phyloP scores from a whole-genome alignment of 805 yeast genomes.

The Ogataea salicorniae region DNA sequence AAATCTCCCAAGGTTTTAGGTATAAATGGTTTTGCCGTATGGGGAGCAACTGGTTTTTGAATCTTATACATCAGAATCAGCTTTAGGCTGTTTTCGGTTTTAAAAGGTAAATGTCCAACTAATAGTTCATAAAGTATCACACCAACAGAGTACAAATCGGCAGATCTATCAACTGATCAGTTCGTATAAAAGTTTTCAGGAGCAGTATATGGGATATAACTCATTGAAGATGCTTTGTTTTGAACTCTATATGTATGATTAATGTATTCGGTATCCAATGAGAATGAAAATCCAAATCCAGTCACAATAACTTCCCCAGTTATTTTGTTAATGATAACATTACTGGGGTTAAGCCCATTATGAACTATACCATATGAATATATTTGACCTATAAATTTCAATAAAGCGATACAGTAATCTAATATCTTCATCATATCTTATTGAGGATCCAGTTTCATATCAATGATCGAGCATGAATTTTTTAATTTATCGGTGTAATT shows the following conservation, averaged over 20 bases:
- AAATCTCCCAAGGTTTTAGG: conserved; percentile 32
- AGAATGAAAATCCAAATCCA: conserved; percentile 47
- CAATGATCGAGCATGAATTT: background rate
- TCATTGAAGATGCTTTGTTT: conserved; percentile 34
- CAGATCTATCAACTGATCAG: conserved; percentile 38
- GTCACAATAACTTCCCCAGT: conserved; percentile 33
- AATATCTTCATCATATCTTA: conserved; percentile 22
- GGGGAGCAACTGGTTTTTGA: conserved; percentile 39
- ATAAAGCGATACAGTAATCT: conserved; percentile 16
- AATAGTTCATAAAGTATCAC: conserved; percentile 45
- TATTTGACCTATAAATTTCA: conserved; percentile 24
- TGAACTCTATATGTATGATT: conserved; percentile 37
- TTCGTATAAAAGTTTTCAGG: conserved; percentile 44
- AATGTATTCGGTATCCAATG: conserved; percentile 37
- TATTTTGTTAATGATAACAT: conserved; percentile 32
- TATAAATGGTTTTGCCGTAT: conserved; percentile 27
- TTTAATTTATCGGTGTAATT: background rate
- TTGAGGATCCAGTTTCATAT: background rate
- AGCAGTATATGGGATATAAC: conserved; percentile 42
- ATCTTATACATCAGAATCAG: conserved; percentile 36
- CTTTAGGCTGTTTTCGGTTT: conserved; percentile 34
- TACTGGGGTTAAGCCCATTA: conserved; percentile 40
- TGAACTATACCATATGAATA: conserved; percentile 42
- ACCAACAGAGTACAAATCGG: conserved; percentile 47
- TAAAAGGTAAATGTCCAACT: conserved; percentile 41